phyloP scores from a whole-genome alignment of 805 yeast genomes.

The Saturnispora ahearnii region DNA sequence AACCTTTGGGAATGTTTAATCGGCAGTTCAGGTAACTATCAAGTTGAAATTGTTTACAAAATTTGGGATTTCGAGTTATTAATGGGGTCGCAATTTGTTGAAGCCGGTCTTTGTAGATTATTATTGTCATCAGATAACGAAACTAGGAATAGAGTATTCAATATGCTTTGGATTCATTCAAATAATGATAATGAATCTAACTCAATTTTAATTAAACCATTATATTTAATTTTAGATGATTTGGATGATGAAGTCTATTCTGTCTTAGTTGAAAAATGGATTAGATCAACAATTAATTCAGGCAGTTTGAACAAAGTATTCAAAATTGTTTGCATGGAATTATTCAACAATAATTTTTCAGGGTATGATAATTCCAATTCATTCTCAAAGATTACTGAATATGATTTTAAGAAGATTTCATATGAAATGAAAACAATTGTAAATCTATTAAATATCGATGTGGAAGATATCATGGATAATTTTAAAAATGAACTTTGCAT shows the following conservation, averaged over 20 bases:
- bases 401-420: constrained; percentile 55
- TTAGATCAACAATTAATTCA: constrained; percentile 33
- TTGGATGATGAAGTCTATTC: constrained; percentile 37
- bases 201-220: constrained; percentile 47
- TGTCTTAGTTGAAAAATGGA: constrained; percentile 40
- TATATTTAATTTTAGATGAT: constrained; percentile 61
- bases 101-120: constrained; percentile 59
- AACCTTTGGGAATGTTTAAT: constrained; percentile 49
- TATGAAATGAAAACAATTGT: constrained; percentile 51
- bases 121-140: constrained; percentile 35
- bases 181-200: constrained; percentile 39
- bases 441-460: constrained; percentile 42
- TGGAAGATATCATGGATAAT: constrained; percentile 34
- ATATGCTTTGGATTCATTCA: constrained; percentile 69
- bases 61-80: constrained; percentile 54
- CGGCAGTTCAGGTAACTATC: constrained; percentile 44
- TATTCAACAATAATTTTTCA: constrained; percentile 33
- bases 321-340: constrained; percentile 45
- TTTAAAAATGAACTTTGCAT: constrained; percentile 53
- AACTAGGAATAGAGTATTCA: constrained; percentile 45
- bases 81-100: constrained; percentile 47
- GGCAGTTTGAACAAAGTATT: constrained; percentile 58
- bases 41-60: constrained; percentile 60
- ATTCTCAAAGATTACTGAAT: constrained; percentile 19
- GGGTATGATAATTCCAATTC: neutral